Evolutionary conservation across 331 rosid species (phyloP).

Genomic region (Malus hybrid): DNA sequence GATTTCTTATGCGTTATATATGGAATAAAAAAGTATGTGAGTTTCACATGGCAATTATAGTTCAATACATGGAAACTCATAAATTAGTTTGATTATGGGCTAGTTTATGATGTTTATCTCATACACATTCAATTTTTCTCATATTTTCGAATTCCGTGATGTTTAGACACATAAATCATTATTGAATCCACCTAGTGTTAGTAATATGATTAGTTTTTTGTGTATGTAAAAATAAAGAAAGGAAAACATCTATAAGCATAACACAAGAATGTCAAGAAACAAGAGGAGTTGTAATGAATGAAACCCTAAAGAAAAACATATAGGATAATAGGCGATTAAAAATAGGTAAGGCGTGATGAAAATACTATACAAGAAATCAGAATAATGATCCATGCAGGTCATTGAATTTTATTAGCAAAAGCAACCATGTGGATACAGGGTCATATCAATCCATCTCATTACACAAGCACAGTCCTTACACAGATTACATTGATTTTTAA

Average conservation of each 20-base stretch:
- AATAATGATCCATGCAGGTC: background rate
- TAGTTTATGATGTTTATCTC: too few relatives aligned
- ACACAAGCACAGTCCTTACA: background rate
- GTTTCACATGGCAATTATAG: too few relatives aligned
- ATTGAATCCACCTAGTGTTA: background rate
- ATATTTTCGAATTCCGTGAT: too few relatives aligned
- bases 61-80: background rate
- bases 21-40: too few relatives aligned
- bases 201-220: too few relatives aligned
- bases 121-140: background rate
- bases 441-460: background rate
- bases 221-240: background rate
- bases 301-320: background rate
- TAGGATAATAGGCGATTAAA: background rate
- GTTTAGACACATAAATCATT: too few relatives aligned
- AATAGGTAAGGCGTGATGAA: background rate
- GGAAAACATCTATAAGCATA: background rate
- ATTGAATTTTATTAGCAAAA: background rate
- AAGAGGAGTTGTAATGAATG: background rate
- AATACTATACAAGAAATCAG: background rate
- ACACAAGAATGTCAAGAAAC: background rate
- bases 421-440: background rate
- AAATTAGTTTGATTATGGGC: background rate
- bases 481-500: background rate
- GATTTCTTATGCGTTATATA: too few relatives aligned